phyloP scores from a whole-genome alignment of 768 basidiomycete species.

The Stropharia rugosoannulata region DNA sequence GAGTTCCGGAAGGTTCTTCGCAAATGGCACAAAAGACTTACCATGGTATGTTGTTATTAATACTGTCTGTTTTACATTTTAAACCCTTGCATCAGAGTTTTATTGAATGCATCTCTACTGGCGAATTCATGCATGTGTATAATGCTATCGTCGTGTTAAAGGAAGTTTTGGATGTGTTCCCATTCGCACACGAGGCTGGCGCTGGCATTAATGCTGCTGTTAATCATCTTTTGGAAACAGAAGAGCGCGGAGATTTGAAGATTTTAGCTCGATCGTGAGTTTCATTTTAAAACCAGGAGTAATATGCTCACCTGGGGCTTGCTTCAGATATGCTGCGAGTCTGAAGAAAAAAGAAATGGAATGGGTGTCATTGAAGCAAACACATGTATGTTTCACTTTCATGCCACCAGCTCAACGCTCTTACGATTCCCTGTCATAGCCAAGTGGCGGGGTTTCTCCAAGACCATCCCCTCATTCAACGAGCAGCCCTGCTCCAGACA shows the following conservation, averaged over 20 bases:
- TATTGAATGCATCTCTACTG: conserved; percentile 76
- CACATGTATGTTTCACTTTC: conserved; percentile 16
- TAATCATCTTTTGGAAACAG: conserved; percentile 65
- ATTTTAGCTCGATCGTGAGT: conserved; percentile 76
- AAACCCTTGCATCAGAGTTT: conserved; percentile 53
- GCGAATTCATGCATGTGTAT: conserved; percentile 96
- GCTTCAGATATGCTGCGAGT: conserved; percentile 64
- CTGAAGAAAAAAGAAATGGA: conserved; percentile 70
- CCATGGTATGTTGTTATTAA: conserved; percentile 44
- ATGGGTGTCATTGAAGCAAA: conserved; percentile 42
- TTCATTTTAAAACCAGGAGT: not conserved
- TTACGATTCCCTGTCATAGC: conserved; percentile 13
- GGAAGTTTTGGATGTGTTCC: conserved; percentile 89
- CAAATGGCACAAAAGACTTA: conserved; percentile 85
- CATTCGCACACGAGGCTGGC: conserved; percentile 60
- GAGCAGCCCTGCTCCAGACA: conserved; percentile 29
- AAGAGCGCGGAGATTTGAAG: conserved; percentile 83
- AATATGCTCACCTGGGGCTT: not conserved
- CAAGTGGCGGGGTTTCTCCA: conserved; percentile 30
- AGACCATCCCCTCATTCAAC: conserved; percentile 27
- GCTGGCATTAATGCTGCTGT: conserved; percentile 57
- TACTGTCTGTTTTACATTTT: not conserved
- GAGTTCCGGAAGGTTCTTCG: conserved; percentile 67
- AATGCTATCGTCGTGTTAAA: conserved; percentile 94
- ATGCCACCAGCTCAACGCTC: not conserved